phyloP scores from a whole-genome alignment of 257 asterid genomes.

The Pogostemon cablin region DNA sequence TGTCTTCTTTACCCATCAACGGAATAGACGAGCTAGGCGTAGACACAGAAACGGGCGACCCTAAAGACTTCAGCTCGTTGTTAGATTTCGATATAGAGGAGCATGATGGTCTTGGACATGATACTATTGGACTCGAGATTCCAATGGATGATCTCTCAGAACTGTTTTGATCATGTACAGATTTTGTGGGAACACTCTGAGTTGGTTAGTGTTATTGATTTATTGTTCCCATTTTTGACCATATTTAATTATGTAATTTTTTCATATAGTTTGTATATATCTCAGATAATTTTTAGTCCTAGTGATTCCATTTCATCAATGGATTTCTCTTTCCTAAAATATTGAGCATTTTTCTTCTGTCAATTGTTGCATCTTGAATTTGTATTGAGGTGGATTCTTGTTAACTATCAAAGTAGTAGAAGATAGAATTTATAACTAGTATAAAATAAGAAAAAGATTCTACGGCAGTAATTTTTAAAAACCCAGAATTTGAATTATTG shows the following conservation, averaged over 20 bases:
- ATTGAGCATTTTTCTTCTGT: no score
- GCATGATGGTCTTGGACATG: slow-evolving; percentile 43
- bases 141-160: slow-evolving; percentile 93
- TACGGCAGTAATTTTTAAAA: no score
- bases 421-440: no score
- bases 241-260: slow-evolving; percentile 63
- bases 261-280: slow-evolving; percentile 29
- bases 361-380: no score
- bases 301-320: slow-evolving; percentile 22
- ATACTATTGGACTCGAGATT: slow-evolving; percentile 70
- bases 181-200: slow-evolving; percentile 45
- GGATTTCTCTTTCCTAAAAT: background rate
- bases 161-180: slow-evolving; percentile 76
- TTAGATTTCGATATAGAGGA: slow-evolving; percentile 86
- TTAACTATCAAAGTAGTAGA: no score
- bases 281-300: slow-evolving; percentile 28
- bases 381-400: no score
- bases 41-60: slow-evolving; percentile 65
- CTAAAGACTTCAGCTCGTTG: slow-evolving; percentile 85
- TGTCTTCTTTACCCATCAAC: slow-evolving; percentile 56
- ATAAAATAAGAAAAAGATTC: no score
- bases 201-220: slow-evolving; percentile 38
- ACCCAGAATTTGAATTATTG: no score
- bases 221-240: slow-evolving; percentile 8
- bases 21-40: slow-evolving; percentile 71